A percentile compares a stretch with the other conserved stretches of the same genome.
These are phyloP conservation scores for Cichorium intybus DNA, from an alignment of 140 eudicot species.

Conservation along the genomic window DNA sequence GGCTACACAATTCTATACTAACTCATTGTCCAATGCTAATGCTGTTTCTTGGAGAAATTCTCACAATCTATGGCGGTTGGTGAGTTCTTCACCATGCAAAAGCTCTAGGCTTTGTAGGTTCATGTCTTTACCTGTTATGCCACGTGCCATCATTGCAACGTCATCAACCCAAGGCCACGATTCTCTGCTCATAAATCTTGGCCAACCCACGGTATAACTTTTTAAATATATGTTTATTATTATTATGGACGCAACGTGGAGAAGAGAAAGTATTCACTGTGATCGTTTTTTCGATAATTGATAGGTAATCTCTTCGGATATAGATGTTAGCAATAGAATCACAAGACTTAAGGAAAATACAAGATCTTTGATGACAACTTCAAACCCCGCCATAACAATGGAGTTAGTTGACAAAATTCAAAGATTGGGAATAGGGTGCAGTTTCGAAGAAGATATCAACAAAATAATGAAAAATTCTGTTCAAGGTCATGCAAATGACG, in stretches of 20 bases:
- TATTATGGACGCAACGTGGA: background rate
- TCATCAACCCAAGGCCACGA: background rate
- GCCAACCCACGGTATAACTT: background rate
- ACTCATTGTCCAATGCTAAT: background rate
- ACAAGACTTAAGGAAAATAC: conserved; percentile 14
- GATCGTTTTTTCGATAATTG: background rate
- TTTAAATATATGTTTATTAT: background rate
- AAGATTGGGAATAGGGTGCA: conserved; percentile 45
- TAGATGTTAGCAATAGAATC: conserved; percentile 18
- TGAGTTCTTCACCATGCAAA: conserved; percentile 11
- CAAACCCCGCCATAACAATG: conserved; percentile 23
- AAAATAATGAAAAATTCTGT: background rate
- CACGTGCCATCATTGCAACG: conserved; percentile 11
- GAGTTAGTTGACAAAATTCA: conserved; percentile 46
- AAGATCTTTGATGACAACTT: conserved; percentile 11
- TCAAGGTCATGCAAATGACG: conserved; percentile 11
- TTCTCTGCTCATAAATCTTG: background rate
- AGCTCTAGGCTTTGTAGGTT: conserved; percentile 8
- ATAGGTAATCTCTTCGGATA: conserved; percentile 19
- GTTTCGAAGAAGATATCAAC: conserved; percentile 39
- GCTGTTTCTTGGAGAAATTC: background rate
- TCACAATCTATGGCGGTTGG: conserved; percentile 11
- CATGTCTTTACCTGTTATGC: background rate
- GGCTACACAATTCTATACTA: background rate
- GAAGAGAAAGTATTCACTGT: background rate